Base-by-base conservation (phyloP, 345 rosid species). In the Lenwebbia sp. region DNA sequence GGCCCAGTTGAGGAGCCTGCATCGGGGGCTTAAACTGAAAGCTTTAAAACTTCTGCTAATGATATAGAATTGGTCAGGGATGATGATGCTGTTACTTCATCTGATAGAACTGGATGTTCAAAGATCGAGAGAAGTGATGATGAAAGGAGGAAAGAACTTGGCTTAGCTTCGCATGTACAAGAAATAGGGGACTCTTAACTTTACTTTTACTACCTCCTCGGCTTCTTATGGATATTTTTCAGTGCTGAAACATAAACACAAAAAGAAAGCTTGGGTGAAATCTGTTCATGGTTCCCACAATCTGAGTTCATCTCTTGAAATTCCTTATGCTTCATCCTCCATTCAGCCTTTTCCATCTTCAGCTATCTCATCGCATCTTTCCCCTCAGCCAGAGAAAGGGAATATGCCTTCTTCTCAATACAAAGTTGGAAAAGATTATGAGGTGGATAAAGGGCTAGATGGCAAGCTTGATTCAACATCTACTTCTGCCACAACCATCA, bases 31-130 rank as follows among this genome's bases (percentile, higher is more conserved):
- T 98, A 96, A 87, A 93, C 98, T 55, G 98, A 96, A 91, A 96
- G 99, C 93, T 95, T 93, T 89, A 93, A 92, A 89, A 91, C 99
- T 54, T 98, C 96, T 85, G 90, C 91, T 49, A 98, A 97, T 90
- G 99, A 94, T 90, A 93, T 94, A 87, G 95, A 94, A 83, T 87
- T 88, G 58, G 88, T 88, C 74, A 90, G 76, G 86, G 98, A 93
- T 85, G 85, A 94, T 87, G 86, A 88, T 82, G 86, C 87, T 76
- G 89, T 75, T 83, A 87, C 89, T 74, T 93, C 96, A 86, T 88
- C 91, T 85, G 96, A 91, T 92, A 62, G 85, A 85, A 91, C 83
- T 88, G 98, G 94, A 86, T 90, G 90, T 88, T 90, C 86, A 85
- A 88, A 86, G 82, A 11, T 89, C 40, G 90, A 91, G 89, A 91